Base-by-base conservation (phyloP, 805 yeast genomes). In the Nematodospora valgi region DNA sequence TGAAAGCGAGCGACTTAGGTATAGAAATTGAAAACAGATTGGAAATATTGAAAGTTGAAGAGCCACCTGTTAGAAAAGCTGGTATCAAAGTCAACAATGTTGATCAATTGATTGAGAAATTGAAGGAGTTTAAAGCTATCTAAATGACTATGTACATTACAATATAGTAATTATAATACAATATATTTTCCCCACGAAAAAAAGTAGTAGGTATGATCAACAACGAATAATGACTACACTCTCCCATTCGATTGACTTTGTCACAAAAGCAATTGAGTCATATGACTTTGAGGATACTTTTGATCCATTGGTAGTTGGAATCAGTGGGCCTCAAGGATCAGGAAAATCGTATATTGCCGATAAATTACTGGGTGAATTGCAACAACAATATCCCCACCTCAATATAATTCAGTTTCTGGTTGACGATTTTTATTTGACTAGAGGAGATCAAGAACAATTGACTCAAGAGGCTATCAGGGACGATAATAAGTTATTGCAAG, bases 381-480 rank as follows among this genome's bases (percentile, higher is more conserved):
- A 52, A 12, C 32, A 39, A 11, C 32, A 46, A 22, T 69, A 60
- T 44, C 73, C 74, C 1, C 34, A 48, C 1, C 48, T 69, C 16
- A 58, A 51, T 5, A 53, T 74, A 2, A 60, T 75, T 2, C 72
- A 64, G 18, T 59, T 85, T 30, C 89, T 95, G 39, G 74, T 88
- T 47, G 98, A 91, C 59, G 98, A 93, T 58, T 76, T 86, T 40
- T 91, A 91, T 54, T 62, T 86, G 25, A 77, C 86, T 0, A 79
- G 77, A 51, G 57, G 51, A 6, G 81, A 80, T 13, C 96, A 87
- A 51, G 40, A 38, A 17, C 39, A 41, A 21, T 51, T 88, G 16
- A 70, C 73, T 1, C 24, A 42, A 5, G 14, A 30, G 2, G 58
- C 64, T 3, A 27, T 23, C 8, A 18, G 35, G 10, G 59, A 64